phyloP scores from a whole-genome alignment of 2,329 filamentous ascomycete species.

The Pyrenophora tritici-repentis region DNA sequence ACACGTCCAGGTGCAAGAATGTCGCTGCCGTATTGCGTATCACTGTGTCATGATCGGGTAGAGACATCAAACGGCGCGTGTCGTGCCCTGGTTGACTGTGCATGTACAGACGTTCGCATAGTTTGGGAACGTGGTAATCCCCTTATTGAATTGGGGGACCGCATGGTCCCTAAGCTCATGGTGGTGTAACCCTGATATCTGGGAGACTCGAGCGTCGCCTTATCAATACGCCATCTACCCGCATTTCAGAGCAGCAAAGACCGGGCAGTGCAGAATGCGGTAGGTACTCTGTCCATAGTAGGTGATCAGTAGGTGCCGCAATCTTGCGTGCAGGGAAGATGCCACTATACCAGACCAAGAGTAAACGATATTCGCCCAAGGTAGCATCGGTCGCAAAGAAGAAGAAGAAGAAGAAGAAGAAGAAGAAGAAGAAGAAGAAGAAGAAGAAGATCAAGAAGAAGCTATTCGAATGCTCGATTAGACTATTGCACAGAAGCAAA shows the following conservation, averaged over 20 bases:
- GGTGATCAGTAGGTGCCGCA: not conserved
- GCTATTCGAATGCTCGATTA: too few relatives aligned
- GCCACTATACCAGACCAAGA: not conserved
- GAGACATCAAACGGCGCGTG: slow-evolving; percentile 4
- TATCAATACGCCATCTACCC: slow-evolving; percentile 7
- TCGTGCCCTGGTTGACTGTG: slow-evolving; percentile 10
- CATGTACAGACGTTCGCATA: not conserved
- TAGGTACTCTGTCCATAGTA: not conserved
- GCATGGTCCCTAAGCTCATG: too few relatives aligned
- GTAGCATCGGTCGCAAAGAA: too few relatives aligned
- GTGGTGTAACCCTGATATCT: not conserved
- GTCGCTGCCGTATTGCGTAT: slow-evolving; percentile 9
- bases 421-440: too few relatives aligned
- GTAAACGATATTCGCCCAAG: too few relatives aligned
- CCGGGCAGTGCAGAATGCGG: not conserved
- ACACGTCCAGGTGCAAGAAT: not conserved
- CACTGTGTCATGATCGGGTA: slow-evolving; percentile 7
- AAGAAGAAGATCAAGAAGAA: too few relatives aligned
- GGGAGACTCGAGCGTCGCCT: slow-evolving; percentile 6
- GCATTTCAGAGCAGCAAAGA: slow-evolving; percentile 1
- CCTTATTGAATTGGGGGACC: too few relatives aligned
- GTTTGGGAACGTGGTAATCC: slow-evolving; percentile 2
- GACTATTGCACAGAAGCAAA: too few relatives aligned
- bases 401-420: too few relatives aligned
- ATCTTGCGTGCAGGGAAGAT: slow-evolving; percentile 2